These are phyloP conservation scores for Delonix regia DNA, from an alignment of 306 rosid species.

Conservation along the genomic window DNA sequence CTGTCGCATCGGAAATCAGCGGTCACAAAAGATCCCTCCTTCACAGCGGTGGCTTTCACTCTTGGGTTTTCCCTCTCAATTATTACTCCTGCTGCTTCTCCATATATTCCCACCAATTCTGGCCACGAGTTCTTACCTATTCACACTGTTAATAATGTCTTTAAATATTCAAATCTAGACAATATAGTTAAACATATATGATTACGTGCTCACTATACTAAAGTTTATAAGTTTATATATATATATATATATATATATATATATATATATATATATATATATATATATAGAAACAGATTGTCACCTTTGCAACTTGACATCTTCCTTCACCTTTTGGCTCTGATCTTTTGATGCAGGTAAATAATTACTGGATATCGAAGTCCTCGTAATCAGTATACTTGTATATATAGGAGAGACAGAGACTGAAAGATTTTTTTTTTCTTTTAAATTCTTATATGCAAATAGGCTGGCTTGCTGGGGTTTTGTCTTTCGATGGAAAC, in stretches of 20 bases:
- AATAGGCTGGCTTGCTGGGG: not conserved
- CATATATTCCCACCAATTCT: constrained; percentile 54
- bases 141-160: too few species aligned
- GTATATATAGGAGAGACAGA: not conserved
- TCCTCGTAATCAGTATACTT: not conserved
- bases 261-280: too few species aligned
- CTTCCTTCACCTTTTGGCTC: constrained; percentile 27
- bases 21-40: constrained; percentile 44
- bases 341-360: not conserved
- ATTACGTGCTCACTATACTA: too few species aligned
- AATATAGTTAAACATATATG: too few species aligned
- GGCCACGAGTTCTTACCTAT: constrained; percentile 62
- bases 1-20: constrained; percentile 51
- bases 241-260: too few species aligned
- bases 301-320: constrained; percentile 42
- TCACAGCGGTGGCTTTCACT: constrained; percentile 37
- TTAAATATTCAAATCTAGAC: too few species aligned
- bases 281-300: not conserved
- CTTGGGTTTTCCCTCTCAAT: constrained; percentile 46
- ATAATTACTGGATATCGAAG: not conserved
- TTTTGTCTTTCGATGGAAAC: not conserved
- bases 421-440: not conserved
- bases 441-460: not conserved
- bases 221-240: too few species aligned
- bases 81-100: constrained; percentile 40